Percentiles rank a stretch among this genome's conserved stretches.
phyloP scores from a whole-genome alignment of 768 basidiomycete species.

The Antrodiella citrinella region DNA sequence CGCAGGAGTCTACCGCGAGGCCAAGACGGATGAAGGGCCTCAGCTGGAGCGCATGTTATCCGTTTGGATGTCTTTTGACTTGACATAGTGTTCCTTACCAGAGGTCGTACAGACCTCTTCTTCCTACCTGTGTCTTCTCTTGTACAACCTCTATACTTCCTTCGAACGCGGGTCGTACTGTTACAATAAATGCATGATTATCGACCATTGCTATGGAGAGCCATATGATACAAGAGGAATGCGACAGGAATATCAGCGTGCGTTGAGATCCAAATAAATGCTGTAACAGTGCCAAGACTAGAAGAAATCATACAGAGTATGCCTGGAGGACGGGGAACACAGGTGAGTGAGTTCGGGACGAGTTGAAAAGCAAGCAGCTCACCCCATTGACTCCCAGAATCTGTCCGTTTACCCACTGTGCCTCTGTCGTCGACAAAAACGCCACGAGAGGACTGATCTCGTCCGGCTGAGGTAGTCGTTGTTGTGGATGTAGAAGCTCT shows the following conservation, averaged over 20 bases:
- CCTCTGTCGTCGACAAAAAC: constrained; percentile 44
- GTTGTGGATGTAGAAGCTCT: constrained; percentile 36
- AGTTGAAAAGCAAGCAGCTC: constrained; percentile 14
- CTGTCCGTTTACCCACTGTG: constrained; percentile 51
- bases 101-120: constrained; percentile 22
- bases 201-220: background rate
- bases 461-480: constrained; percentile 39
- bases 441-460: constrained; percentile 47
- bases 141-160: too few species aligned
- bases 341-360: background rate
- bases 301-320: background rate
- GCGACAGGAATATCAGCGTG: too few species aligned
- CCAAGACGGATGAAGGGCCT: constrained; percentile 23
- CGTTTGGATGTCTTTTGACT: constrained; percentile 12
- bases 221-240: background rate
- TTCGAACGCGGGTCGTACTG: too few species aligned
- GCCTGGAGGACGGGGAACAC: too few species aligned
- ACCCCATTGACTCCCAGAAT: constrained; percentile 53
- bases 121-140: too few species aligned
- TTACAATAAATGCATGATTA: background rate
- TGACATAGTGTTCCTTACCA: constrained; percentile 32
- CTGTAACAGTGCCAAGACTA: too few species aligned
- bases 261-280: too few species aligned
- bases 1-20: constrained; percentile 34
- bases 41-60: constrained; percentile 30